Percentiles rank a stretch among this genome's conserved stretches.
phyloP scores from a whole-genome alignment of 2,329 filamentous ascomycete species.

The Fusarium domesticum region DNA sequence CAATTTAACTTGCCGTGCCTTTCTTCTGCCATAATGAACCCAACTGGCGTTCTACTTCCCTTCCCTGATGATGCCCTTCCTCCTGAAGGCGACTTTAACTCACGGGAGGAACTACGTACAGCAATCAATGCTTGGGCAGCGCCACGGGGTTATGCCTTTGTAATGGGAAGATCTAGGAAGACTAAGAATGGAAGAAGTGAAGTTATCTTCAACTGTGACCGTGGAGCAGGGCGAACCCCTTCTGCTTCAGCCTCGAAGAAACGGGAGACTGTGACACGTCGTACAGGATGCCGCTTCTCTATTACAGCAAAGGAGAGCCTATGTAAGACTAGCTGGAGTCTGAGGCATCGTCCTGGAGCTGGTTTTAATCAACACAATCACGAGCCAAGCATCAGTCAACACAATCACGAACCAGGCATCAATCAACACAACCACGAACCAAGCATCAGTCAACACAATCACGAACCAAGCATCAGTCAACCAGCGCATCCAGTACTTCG shows the following conservation, averaged over 20 bases:
- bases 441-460: background rate
- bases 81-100: background rate
- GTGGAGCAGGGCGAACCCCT: background rate
- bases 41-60: no score
- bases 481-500: background rate
- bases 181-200: background rate
- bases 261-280: background rate
- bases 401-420: no score
- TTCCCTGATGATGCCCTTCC: slow-evolving; percentile 1
- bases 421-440: background rate
- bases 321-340: background rate
- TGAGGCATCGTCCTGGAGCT: background rate
- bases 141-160: background rate
- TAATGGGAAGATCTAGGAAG: background rate
- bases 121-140: slow-evolving; percentile 1
- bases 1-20: background rate
- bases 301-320: slow-evolving; percentile 1
- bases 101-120: background rate
- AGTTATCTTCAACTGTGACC: background rate
- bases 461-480: slow-evolving; percentile 2
- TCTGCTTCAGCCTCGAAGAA: background rate
- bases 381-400: slow-evolving; percentile 1
- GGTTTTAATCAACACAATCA: slow-evolving; percentile 1
- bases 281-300: slow-evolving; percentile 3
- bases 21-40: background rate